Conservation (phyloP, 2,329 filamentous ascomycete genomes). For the Raffaelea ambrosiae region DNA sequence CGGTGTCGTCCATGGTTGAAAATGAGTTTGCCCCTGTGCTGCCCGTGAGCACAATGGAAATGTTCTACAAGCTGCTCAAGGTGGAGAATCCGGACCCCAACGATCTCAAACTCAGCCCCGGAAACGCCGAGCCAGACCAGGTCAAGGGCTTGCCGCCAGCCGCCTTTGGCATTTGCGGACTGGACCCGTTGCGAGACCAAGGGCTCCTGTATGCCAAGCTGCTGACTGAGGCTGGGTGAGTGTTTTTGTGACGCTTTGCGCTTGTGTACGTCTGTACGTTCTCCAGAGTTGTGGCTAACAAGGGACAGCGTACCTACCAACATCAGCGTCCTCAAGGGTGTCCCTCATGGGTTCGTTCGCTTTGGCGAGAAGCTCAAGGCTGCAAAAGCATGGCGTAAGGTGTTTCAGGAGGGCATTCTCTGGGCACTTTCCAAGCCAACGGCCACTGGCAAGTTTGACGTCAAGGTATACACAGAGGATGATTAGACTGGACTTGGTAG, state of each 20-base stretch:
- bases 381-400: conserved; percentile 33
- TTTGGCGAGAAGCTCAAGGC: conserved; percentile 24
- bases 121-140: conserved; percentile 20
- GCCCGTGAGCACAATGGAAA: conserved; percentile 26
- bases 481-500: not conserved
- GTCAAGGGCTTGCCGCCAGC: conserved; percentile 23
- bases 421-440: conserved; percentile 39
- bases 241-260: not conserved
- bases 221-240: conserved; percentile 9
- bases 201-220: conserved; percentile 10
- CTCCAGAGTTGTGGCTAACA: too few relatives aligned
- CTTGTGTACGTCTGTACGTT: not conserved
- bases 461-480: conserved; percentile 7
- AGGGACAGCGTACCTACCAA: conserved; percentile 21
- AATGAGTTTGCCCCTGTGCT: conserved; percentile 35
- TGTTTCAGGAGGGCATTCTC: conserved; percentile 33
- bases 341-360: conserved; percentile 12
- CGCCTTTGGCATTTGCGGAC: conserved; percentile 8
- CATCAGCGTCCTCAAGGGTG: conserved; percentile 13
- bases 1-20: conserved; percentile 25
- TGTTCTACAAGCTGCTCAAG: conserved; percentile 21
- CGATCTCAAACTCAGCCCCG: conserved; percentile 31
- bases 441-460: conserved; percentile 43
- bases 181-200: conserved; percentile 12
- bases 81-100: conserved; percentile 15